phyloP scores from a whole-genome alignment of 1,139 yeast species.

The Pichia sp. region DNA sequence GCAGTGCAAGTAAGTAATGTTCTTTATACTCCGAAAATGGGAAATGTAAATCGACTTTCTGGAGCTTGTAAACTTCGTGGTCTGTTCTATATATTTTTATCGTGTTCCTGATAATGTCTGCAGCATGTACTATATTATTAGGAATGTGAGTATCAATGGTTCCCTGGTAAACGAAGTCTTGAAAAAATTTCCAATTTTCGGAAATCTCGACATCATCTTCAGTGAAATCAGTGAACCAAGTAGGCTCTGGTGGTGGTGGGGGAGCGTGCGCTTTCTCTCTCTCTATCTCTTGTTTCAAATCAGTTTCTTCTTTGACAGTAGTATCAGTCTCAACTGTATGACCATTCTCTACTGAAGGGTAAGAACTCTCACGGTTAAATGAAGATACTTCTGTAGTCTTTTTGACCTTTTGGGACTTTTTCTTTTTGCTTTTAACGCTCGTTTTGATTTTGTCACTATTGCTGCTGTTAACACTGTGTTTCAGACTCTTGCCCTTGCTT shows the following conservation, averaged over 20 bases:
- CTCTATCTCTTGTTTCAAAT: slow-evolving; percentile 1
- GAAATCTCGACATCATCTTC: slow-evolving; percentile 24
- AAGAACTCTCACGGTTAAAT: neutral
- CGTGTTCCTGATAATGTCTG: slow-evolving; percentile 25
- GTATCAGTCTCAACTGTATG: neutral
- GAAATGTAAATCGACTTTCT: slow-evolving; percentile 33
- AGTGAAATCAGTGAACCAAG: slow-evolving; percentile 33
- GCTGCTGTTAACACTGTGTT: neutral
- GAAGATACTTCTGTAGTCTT: slow-evolving; percentile 21
- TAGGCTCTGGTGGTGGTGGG: slow-evolving; percentile 12
- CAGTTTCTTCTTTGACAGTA: slow-evolving; percentile 20
- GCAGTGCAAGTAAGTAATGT: slow-evolving; percentile 31
- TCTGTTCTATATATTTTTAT: slow-evolving; percentile 19
- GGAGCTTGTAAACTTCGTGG: slow-evolving; percentile 24
- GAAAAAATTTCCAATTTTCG: slow-evolving; percentile 21
- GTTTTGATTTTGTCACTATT: slow-evolving; percentile 8
- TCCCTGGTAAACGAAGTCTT: slow-evolving; percentile 20
- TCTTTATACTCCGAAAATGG: slow-evolving; percentile 36
- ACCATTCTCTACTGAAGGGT: slow-evolving; percentile 6
- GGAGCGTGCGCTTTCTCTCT: neutral
- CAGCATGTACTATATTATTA: slow-evolving; percentile 17
- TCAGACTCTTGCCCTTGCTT: slow-evolving; percentile 11
- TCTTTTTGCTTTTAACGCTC: slow-evolving; percentile 12
- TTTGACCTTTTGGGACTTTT: slow-evolving; percentile 12
- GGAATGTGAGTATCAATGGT: slow-evolving; percentile 12